Evolutionary conservation across 1,284 basidiomycete species (phyloP).

Genomic region (Gymnopus androsaceus): DNA sequence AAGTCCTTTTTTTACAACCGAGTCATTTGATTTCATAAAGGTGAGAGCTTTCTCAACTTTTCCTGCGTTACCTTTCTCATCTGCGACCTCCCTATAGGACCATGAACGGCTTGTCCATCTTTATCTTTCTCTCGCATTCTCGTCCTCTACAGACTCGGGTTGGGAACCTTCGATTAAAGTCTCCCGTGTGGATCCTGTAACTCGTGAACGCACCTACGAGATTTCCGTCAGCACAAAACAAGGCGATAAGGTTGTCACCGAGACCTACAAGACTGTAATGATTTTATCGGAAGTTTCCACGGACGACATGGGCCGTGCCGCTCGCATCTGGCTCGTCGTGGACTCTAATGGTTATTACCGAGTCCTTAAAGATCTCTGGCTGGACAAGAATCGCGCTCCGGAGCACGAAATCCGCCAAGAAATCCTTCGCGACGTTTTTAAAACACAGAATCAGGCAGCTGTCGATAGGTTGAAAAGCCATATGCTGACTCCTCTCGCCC

Average conservation of each 20-base stretch:
- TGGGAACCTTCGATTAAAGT: not conserved
- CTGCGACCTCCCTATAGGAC: not conserved
- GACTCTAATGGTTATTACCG: not conserved
- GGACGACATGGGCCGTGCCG: not conserved
- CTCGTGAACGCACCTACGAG: not conserved
- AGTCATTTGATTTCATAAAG: not conserved
- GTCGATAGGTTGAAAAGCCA: not conserved
- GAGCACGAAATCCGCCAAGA: not conserved
- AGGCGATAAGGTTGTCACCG: not conserved
- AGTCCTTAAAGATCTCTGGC: not conserved
- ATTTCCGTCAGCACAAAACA: too few species aligned
- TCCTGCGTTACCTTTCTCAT: not conserved
- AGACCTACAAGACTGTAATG: not conserved
- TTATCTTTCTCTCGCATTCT: not conserved
- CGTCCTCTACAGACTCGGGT: not conserved
- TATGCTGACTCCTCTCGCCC: not conserved
- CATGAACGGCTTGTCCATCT: not conserved
- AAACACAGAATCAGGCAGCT: not conserved
- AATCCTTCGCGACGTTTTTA: not conserved
- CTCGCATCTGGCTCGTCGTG: not conserved
- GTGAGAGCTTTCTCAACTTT: not conserved
- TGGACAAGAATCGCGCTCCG: not conserved
- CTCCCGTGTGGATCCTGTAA: too few species aligned
- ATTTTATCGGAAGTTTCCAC: not conserved
- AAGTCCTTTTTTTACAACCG: not conserved